A percentile compares a stretch with the other conserved stretches of the same genome.
These are phyloP conservation scores for Closterium sp. DNA, from an alignment of 139 green algal species.

Conservation along the genomic window DNA sequence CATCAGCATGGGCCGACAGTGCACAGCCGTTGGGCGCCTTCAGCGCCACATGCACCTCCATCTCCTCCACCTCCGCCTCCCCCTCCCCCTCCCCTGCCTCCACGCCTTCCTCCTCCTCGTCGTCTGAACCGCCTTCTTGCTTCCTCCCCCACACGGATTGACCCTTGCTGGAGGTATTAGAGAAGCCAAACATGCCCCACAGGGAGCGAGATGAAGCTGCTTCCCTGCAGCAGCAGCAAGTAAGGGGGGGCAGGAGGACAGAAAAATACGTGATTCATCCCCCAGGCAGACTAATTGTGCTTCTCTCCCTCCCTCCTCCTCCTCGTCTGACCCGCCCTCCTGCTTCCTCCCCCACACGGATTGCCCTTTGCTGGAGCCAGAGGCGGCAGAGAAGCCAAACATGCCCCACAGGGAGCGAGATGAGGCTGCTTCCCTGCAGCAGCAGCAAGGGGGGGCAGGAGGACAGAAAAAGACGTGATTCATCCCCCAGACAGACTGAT, in stretches of 20 bases:
- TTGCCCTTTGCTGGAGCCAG: too few species aligned
- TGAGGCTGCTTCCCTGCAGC: too few species aligned
- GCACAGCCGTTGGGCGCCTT: background rate
- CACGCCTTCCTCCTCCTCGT: background rate
- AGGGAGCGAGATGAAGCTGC: background rate
- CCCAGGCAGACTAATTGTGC: too few species aligned
- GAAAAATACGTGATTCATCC: too few species aligned
- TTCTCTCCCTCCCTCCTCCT: too few species aligned
- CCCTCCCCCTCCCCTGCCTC: background rate
- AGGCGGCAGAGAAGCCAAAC: background rate
- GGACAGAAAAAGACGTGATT: too few species aligned
- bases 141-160: background rate
- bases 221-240: background rate
- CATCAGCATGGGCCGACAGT: background rate
- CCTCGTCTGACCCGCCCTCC: too few species aligned
- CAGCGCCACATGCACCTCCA: background rate
- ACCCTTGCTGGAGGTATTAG: background rate
- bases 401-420: background rate
- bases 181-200: background rate
- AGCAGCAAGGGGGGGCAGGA: too few species aligned
- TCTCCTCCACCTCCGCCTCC: background rate
- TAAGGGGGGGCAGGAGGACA: background rate
- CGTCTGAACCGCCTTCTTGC: background rate
- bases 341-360: too few species aligned
- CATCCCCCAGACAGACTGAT: too few species aligned